Conservation (phyloP, 176 grass and related monocot species). For the Oryza longistaminata region DNA sequence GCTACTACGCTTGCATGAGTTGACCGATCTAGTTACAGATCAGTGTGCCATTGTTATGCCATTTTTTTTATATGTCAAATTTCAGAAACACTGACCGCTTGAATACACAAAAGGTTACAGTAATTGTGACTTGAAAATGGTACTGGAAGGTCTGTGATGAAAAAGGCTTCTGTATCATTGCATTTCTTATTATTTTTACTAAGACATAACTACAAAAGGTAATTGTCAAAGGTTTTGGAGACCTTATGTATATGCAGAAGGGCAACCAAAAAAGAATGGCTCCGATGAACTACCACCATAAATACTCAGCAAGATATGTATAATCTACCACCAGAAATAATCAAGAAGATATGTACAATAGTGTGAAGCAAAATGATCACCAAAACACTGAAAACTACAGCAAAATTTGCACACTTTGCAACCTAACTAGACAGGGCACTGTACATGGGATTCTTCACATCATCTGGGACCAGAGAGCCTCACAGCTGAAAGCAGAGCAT, state of each 20-base stretch:
- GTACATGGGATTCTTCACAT: slow-evolving; percentile 25
- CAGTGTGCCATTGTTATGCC: not conserved
- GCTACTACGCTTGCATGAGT: no score
- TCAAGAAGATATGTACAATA: slow-evolving; percentile 39
- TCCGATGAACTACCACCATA: not conserved
- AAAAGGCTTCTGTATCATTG: not conserved
- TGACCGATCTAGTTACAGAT: not conserved
- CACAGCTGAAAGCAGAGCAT: slow-evolving; percentile 83
- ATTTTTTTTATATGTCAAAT: not conserved
- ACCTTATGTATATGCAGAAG: not conserved
- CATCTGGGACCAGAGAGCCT: slow-evolving; percentile 88
- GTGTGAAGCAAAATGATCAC: slow-evolving; percentile 33
- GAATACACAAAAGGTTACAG: not conserved
- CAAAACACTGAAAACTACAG: slow-evolving; percentile 11
- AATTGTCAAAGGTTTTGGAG: not conserved
- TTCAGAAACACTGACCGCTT: not conserved
- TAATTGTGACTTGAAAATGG: not conserved
- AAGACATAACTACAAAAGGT: not conserved
- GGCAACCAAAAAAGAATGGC: not conserved
- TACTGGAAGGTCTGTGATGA: not conserved
- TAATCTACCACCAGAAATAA: not conserved
- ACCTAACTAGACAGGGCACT: slow-evolving; percentile 22
- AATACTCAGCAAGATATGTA: not conserved
- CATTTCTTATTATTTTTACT: not conserved
- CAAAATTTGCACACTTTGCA: slow-evolving; percentile 42